phyloP scores from a whole-genome alignment of 352 stramenopile species.

The Phytopythium boreale region DNA sequence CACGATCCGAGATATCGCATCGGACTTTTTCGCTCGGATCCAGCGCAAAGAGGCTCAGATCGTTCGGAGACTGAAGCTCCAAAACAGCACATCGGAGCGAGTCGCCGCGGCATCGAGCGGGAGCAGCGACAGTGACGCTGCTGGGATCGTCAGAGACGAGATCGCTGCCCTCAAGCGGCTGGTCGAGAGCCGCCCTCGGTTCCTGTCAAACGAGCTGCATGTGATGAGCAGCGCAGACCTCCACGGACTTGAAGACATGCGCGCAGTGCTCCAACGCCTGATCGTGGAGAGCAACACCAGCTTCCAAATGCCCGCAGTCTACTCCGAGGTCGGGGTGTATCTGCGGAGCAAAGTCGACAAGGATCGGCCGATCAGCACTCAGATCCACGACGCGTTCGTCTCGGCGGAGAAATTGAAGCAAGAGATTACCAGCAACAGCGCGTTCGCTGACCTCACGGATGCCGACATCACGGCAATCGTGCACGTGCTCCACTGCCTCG shows the following conservation, averaged over 20 bases:
- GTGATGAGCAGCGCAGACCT: not conserved
- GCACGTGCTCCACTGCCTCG: slow-evolving; percentile 7
- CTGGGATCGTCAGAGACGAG: too few species aligned
- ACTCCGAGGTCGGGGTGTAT: not conserved
- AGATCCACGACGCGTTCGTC: not conserved
- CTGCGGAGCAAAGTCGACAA: not conserved
- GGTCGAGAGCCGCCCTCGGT: not conserved
- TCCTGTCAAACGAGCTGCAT: not conserved
- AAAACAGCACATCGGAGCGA: too few species aligned
- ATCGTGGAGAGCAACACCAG: not conserved
- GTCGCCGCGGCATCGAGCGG: too few species aligned
- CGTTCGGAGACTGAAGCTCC: not conserved
- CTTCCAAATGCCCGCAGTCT: not conserved
- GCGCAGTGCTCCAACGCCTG: not conserved
- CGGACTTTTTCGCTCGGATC: not conserved
- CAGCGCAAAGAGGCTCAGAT: not conserved
- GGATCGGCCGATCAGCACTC: not conserved
- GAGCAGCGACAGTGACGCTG: too few species aligned
- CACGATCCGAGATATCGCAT: not conserved
- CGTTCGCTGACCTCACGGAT: not conserved
- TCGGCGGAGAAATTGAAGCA: not conserved
- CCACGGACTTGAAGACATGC: not conserved
- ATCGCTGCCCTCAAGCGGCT: not conserved
- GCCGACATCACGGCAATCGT: not conserved
- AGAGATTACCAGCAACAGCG: not conserved